Evolutionary conservation across 352 stramenopile genomes (phyloP), one percentile per base, ranked within the genome.

Genomic region (Globisporangium splendens): DNA sequence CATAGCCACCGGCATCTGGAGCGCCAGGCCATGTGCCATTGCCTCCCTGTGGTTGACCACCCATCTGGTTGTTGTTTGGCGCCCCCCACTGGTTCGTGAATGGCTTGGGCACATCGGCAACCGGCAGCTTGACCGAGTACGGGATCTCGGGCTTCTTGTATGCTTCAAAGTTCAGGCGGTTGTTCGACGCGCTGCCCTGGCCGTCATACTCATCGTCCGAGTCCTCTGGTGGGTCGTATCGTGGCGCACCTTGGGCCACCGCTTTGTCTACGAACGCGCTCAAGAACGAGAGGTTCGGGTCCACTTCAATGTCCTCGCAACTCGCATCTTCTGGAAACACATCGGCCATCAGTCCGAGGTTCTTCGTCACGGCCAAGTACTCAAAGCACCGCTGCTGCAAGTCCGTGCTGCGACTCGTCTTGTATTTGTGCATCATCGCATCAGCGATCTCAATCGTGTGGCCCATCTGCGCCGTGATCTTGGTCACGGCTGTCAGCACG

Each of bases 301-400:
- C 97, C 6, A 98, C 92, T 38, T 98, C 88, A 54, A 99, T 86
- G 58, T 97, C 93, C 55, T 96, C 89, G 51, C 88, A 97, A 66
- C 86, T 97, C 4, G 97, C 96, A 79, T 99, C 97, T 49, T 99
- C 95, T n/a, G 97, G 97, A 54, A 99, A 97, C 3, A 93, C 80
- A 42, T 92, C 91, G 4, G 72, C 76, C 74, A 99, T 93, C 2
- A 98, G 64, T 15, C 73, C 72, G 38, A 95, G 86, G 56, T 95
- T 91, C 59, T 96, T 97, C 41, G 97, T 88, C 38, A 99, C 80
- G 7, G 84, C 86, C 15, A 98, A 77, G 67, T 99, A 99, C 85
- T 99, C 97, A 56, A 98, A 95, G 74, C 96, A 99, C n/a, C 97
- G 95, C 75, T 98, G 96, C 73, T 99, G 97, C 28, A 99, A 75